Conservation (phyloP, 1,284 basidiomycete species). For the Sporisorium scitamineum region DNA sequence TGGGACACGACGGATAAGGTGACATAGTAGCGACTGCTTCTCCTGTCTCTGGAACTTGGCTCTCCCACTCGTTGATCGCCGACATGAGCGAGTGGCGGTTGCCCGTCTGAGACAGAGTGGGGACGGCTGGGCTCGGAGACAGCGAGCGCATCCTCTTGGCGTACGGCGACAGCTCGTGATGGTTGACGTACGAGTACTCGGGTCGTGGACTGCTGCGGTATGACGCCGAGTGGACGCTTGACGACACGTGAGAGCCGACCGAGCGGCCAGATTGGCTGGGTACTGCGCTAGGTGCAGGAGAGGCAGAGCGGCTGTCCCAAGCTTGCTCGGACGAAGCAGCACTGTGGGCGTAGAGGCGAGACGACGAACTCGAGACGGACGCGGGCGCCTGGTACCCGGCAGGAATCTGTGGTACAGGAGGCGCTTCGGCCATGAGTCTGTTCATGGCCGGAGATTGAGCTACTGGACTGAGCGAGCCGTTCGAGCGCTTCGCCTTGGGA, state of each 20-base stretch:
- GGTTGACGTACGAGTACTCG: slow-evolving; percentile 49
- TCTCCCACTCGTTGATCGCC: slow-evolving; percentile 66
- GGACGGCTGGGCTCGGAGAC: slow-evolving; percentile 41
- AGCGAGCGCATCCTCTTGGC: slow-evolving; percentile 55
- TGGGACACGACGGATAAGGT: slow-evolving; percentile 38
- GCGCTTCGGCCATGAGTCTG: slow-evolving; percentile 50
- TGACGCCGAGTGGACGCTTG: slow-evolving; percentile 46
- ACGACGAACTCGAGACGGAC: slow-evolving; percentile 41
- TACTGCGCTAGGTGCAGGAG: slow-evolving; percentile 49
- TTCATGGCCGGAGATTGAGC: slow-evolving; percentile 35
- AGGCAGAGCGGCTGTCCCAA: slow-evolving; percentile 44
- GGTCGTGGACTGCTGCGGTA: slow-evolving; percentile 42
- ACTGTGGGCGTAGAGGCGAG: slow-evolving; percentile 38
- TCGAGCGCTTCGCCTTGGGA: slow-evolving; percentile 30
- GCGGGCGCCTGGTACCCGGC: slow-evolving; percentile 27
- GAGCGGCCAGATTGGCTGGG: slow-evolving; percentile 50
- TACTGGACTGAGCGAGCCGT: slow-evolving; percentile 16
- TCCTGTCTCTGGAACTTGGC: slow-evolving; percentile 37
- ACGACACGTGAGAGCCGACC: slow-evolving; percentile 53
- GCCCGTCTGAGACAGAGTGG: slow-evolving; percentile 31
- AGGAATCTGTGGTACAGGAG: slow-evolving; percentile 50
- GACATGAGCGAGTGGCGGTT: slow-evolving; percentile 57
- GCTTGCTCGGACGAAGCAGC: slow-evolving; percentile 27
- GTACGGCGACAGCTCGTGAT: slow-evolving; percentile 52
- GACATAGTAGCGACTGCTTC: slow-evolving; percentile 12